Base-by-base conservation (phyloP, 192 early-diverging fungal species). In the Coemansia sp. region DNA sequence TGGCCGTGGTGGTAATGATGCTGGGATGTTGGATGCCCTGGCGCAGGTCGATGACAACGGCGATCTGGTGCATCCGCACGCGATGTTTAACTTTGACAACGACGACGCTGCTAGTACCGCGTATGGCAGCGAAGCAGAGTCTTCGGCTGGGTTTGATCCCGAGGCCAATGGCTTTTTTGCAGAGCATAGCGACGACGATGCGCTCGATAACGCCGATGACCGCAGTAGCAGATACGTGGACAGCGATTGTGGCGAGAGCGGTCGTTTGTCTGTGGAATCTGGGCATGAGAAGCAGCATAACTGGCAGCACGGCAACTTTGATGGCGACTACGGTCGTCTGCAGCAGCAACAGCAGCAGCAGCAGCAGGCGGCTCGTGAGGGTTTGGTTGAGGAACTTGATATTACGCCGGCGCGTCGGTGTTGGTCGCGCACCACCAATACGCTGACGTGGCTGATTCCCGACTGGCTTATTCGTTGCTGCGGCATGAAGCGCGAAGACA, bases 401-500 rank as follows among this genome's bases (percentile, higher is more conserved):
- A 79, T 65, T 0, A 70, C 77, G 18, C 54, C 6, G 42, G 63
- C 77, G 18, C 71, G 71, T 33, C 67, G 66, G 18, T 79, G 77
- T 64, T 79, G 77, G 77, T 64, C 69, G 38, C 67, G 64, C 14
- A 79, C 72, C 0, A 71, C 77, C 6, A 60, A 55, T 18, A 49
- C 38, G 14, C 65, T 79, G 66, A 79, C 77, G 6, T 73, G 63
- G 61, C 25, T 67, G 34, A 63, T 74, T 18, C 77, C 77, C 22
- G 63, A 73, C 66, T 73, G 67, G 68, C 48, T 73, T n/a, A 73
- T 79, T 48, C 48, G 50, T 10, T 79, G 72, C 72, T 73, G 71
- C 51, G 77, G 89, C 49, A 94, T 97, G 93, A 91, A 89, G 72
- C 87, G 94, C 30, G 82, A 90, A 33, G 94, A 98, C 74, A 87